phyloP scores from a whole-genome alignment of 306 rosid genomes.

The Oemleria cerasiformis region DNA sequence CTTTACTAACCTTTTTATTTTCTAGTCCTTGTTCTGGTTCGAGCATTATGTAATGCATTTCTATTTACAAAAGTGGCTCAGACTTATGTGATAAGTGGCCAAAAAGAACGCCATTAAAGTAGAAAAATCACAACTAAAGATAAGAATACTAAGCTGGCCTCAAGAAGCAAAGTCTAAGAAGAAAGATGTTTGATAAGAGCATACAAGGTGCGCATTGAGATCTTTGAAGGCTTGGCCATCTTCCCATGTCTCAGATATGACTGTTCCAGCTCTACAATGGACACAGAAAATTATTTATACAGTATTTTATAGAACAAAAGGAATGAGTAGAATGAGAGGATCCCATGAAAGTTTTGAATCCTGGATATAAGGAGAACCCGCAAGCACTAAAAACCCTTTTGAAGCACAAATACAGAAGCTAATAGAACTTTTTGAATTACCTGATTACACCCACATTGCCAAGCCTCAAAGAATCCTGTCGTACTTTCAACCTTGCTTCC shows the following conservation, averaged over 20 bases:
- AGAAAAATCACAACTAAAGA: not conserved
- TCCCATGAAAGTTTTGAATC: not conserved
- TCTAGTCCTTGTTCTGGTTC: constrained; percentile 1
- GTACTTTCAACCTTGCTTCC: constrained; percentile 95
- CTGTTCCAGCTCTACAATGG: constrained; percentile 91
- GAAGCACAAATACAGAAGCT: constrained; percentile 1
- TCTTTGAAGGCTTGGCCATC: constrained; percentile 98
- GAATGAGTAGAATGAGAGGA: constrained; percentile 11
- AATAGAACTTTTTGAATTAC: constrained; percentile 35
- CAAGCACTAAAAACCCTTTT: constrained; percentile 7
- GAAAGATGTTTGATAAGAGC: constrained; percentile 31
- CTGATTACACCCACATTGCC: constrained; percentile 98
- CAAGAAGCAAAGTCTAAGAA: not conserved
- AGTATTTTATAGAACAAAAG: constrained; percentile 8
- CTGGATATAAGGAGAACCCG: not conserved
- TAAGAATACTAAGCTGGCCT: not conserved
- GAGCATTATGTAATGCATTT: not conserved
- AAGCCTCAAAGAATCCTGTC: constrained; percentile 94
- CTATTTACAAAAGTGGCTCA: not conserved
- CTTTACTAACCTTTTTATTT: not conserved
- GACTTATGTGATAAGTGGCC: not conserved
- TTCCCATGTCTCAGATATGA: constrained; percentile 98
- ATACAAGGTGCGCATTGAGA: constrained; percentile 86
- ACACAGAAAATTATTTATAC: constrained; percentile 10
- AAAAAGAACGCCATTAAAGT: not conserved